Evolutionary conservation across 2,329 filamentous ascomycete species (phyloP), one percentile per base, ranked within the genome.

Genomic region (Ophidiomyces ophidiicola): DNA sequence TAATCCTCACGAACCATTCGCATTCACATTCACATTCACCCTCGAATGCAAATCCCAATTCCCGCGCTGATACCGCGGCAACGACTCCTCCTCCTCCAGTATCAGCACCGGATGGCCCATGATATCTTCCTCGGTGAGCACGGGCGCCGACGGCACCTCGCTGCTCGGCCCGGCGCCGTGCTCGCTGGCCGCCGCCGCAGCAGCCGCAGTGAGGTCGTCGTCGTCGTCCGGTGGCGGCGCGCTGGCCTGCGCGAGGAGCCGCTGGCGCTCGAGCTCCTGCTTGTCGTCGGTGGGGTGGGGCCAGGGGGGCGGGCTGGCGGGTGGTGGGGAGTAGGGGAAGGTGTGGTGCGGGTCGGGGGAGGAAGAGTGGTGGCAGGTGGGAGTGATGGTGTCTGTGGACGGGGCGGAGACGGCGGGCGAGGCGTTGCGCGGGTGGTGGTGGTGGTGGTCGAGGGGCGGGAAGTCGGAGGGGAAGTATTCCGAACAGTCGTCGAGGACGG

Each of bases 231-330:
- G 54, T 1, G 62, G 59, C 3, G 79, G 79, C 6, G 74, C 72
- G 54, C 78, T 81, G 5, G 73, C 74, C 50, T 80, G 71, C 36
- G 68, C 63, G 44, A 81, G 63, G n/a, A 83, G 57, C 25, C 78
- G 67, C 41, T 65, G 71, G 14, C 77, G 68, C 54, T 87, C 81
- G 5, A 85, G 63, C 54, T 92, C 84, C 49, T 79, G 76, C 56
- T 92, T 90, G 57, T 92, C 87, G 40, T 90, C 82, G 40, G 15
- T 46, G 12, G 15, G 12, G 19, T 28, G 31, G 1, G 31, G 15
- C 18, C 20, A 31, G 10, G 21, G 15, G 12, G n/a, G 10, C 12
- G 30, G 17, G 7, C 4, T 11, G 23, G 28, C 8, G n/a, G 12
- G 3, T 34, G 15, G n/a, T 2, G 30, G 18, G 30, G 17, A n/a